Base-by-base conservation (phyloP, 116 monocot species). In the Papilionanthe hybrid region DNA sequence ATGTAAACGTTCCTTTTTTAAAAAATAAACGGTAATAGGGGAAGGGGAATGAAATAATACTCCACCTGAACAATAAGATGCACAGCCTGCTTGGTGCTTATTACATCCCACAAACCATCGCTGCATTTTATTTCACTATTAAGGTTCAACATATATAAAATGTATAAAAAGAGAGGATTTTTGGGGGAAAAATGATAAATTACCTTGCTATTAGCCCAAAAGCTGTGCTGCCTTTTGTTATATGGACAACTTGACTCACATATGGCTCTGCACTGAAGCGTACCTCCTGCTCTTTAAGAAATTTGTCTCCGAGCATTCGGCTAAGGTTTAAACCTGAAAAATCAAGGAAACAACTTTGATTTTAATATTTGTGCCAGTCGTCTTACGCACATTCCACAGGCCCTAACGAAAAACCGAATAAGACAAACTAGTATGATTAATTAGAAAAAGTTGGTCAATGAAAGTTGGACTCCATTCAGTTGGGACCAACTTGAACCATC, bases 101-200 rank as follows among this genome's bases (percentile, higher is more conserved):
- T 87, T 71, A 98, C 98, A 87, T 98, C 98, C 98, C 98, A 98
- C 37, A 98, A 82, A 25, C 98, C 98, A 84, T 98, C 98, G 83
- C 98, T 98, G 80, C 80, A 83, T 5, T 81, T 79, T 58, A 47
- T 66, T 72, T 66, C 44, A 66, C 32, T 55, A 25, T 29, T 60
- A 15, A 80, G 32, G 28, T n/a, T 76, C 25, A 65, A 28, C 5
- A 42, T 30, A 9, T 63, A 25, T 9, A 6, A 57, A 72, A 55
- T 65, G 55, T 18, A 63, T 29, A 6, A 60, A 9, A 60, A 66
- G 5, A 41, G 48, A 29, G 25, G 1, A 58, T 37, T 18, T 11
- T 37, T 15, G 15, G 1, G 29, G 4, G 53, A 37, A 76, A n/a
- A 30, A 41, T 4, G 50, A 77, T 18, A 20, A 81, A 76, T 63